Conservation (phyloP, 2,329 filamentous ascomycete genomes). For the Cladosporium austrohemisphaericum region DNA sequence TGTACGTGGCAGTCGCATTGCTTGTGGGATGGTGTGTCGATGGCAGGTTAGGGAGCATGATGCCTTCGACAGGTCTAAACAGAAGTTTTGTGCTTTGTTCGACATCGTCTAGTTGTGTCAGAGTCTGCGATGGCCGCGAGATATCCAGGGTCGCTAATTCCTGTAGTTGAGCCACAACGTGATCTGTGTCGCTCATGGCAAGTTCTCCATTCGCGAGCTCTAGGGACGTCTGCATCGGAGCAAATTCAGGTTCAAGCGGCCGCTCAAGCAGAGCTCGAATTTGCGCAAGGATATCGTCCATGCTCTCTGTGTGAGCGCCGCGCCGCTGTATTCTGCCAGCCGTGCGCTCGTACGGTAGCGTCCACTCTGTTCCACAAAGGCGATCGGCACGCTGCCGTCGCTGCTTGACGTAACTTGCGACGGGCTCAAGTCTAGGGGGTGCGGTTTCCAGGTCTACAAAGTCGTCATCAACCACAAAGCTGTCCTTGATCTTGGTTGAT, state of each 20-base stretch:
- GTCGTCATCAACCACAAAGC: constrained; percentile 22
- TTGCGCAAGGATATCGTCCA: neutral
- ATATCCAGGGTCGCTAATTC: constrained; percentile 4
- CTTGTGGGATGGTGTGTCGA: neutral
- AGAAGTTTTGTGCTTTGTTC: constrained; percentile 7
- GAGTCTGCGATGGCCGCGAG: neutral
- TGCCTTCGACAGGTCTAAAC: constrained; percentile 6
- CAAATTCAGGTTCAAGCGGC: neutral
- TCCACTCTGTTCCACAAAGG: neutral
- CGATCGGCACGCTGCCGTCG: neutral
- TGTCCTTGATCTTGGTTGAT: constrained; percentile 14
- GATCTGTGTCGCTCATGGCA: constrained; percentile 18
- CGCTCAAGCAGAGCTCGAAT: neutral
- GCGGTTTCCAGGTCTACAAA: neutral
- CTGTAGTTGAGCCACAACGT: constrained; percentile 16
- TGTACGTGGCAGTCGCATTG: constrained; percentile 17
- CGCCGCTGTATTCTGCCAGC: neutral
- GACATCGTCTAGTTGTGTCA: neutral
- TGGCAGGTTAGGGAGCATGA: constrained; percentile 10
- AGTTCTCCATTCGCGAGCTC: constrained; percentile 14
- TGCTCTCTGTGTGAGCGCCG: neutral
- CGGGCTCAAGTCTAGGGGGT: neutral
- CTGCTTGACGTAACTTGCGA: constrained; percentile 1
- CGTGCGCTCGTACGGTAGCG: constrained; percentile 14
- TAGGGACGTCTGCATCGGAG: constrained; percentile 4